Evolutionary conservation across 441 rosid genomes (phyloP).

Genomic region (Bruguiera hainesii): DNA sequence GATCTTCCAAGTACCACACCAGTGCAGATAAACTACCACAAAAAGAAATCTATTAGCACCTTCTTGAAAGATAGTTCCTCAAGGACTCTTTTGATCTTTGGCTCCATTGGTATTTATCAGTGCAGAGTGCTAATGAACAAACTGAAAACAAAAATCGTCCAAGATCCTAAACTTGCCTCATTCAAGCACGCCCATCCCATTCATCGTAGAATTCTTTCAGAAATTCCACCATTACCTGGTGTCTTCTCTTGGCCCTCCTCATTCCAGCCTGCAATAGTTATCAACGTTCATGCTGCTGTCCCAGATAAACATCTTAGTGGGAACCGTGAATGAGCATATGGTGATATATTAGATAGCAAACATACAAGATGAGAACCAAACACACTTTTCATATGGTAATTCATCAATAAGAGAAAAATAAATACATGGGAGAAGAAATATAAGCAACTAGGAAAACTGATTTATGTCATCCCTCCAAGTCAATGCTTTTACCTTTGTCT

Average conservation of each 20-base stretch:
- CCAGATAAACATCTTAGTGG: neutral
- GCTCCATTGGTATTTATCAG: neutral
- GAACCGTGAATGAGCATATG: neutral
- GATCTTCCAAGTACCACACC: too few relatives aligned
- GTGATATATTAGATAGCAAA: neutral
- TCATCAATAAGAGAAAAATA: neutral
- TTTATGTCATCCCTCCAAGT: neutral
- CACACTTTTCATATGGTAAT: neutral
- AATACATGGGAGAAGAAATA: neutral
- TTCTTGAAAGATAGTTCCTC: neutral
- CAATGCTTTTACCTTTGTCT: conserved; percentile 49
- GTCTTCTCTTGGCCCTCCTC: conserved; percentile 71
- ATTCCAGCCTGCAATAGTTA: conserved; percentile 54
- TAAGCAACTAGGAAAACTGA: neutral
- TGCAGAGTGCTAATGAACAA: neutral
- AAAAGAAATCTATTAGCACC: too few relatives aligned
- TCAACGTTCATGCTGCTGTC: neutral
- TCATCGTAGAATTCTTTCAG: conserved; percentile 61
- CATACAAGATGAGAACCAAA: neutral
- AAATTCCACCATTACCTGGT: conserved; percentile 67
- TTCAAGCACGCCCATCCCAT: conserved; percentile 71
- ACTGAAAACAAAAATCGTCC: neutral
- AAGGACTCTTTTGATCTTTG: neutral
- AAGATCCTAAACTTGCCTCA: neutral
- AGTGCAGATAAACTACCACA: too few relatives aligned